phyloP scores from a whole-genome alignment of 768 basidiomycete species.

The Zangia roseola region DNA sequence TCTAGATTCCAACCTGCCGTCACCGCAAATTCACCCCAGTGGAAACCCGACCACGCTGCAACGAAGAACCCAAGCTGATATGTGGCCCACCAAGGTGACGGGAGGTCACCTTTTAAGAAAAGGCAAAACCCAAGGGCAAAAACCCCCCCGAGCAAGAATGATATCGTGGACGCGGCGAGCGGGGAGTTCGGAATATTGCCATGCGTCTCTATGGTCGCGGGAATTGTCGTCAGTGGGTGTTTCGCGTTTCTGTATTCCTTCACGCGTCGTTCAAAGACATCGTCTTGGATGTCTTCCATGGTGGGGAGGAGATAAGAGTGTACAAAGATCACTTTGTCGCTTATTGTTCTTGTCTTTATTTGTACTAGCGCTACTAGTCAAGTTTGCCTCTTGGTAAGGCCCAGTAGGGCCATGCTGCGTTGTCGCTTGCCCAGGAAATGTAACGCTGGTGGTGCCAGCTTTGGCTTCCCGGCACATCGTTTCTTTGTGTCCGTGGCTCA shows the following conservation, averaged over 20 bases:
- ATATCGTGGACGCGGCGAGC: conserved; percentile 69
- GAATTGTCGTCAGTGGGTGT: conserved; percentile 55
- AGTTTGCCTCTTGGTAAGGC: not conserved
- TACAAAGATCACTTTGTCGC: no score
- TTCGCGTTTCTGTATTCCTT: conserved; percentile 37
- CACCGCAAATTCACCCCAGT: conserved; percentile 92
- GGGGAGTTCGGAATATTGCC: conserved; percentile 89
- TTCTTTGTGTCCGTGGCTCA: conserved; percentile 21
- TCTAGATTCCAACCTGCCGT: conserved; percentile 95
- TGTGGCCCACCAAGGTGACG: conserved; percentile 58
- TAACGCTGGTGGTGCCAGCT: conserved; percentile 2
- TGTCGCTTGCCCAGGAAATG: conserved; percentile 10
- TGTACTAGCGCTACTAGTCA: no score
- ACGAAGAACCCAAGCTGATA: conserved; percentile 82
- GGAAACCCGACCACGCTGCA: conserved; percentile 83
- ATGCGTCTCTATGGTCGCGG: conserved; percentile 36
- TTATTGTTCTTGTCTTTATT: conserved; percentile 16
- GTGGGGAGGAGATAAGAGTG: not conserved
- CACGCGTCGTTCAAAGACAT: conserved; percentile 44
- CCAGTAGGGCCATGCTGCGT: conserved; percentile 20
- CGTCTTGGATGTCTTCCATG: conserved; percentile 33
- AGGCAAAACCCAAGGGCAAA: conserved; percentile 59
- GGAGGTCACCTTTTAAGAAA: conserved; percentile 47
- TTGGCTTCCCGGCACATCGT: conserved; percentile 9
- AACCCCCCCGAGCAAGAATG: conserved; percentile 78